Percentiles rank a stretch among this genome's conserved stretches.
Conservation (phyloP, 306 rosid species). For the Gastrolobium villosum region DNA sequence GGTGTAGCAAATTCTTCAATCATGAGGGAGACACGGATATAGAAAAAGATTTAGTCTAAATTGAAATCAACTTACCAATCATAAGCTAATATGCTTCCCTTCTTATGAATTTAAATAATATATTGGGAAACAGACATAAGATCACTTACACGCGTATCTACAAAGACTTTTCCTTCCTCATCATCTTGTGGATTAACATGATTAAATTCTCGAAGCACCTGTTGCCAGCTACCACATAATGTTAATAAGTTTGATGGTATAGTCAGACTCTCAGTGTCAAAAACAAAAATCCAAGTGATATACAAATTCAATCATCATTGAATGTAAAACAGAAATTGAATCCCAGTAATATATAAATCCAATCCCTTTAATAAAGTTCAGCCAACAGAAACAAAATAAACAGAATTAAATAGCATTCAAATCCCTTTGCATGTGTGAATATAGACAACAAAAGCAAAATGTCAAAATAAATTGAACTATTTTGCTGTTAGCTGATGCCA, state of each 20-base stretch:
- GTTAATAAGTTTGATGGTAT: conserved; percentile 46
- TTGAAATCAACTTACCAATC: conserved; percentile 22
- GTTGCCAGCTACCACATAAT: conserved; percentile 51
- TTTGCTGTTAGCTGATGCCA: conserved; percentile 4
- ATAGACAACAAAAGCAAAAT: conserved; percentile 17
- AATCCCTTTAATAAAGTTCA: conserved; percentile 23
- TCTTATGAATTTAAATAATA: conserved; percentile 3
- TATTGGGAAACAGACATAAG: conserved; percentile 21
- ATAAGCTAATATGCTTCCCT: conserved; percentile 20
- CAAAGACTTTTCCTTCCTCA: conserved; percentile 86
- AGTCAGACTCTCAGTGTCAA: not conserved
- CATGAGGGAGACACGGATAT: conserved; percentile 23
- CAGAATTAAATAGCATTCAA: conserved; percentile 3
- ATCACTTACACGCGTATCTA: conserved; percentile 79
- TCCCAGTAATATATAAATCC: conserved; percentile 19
- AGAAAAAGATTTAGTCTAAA: conserved; percentile 47
- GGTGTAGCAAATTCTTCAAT: conserved; percentile 82
- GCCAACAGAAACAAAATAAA: conserved; percentile 27
- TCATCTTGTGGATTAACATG: conserved; percentile 99
- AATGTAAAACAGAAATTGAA: conserved; percentile 22
- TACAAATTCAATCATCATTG: conserved; percentile 1
- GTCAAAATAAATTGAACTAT: not conserved
- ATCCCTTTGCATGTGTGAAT: conserved; percentile 8
- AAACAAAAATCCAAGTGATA: conserved; percentile 7
- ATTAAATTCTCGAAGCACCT: conserved; percentile 98